phyloP scores from a whole-genome alignment of 2,329 filamentous ascomycete genomes.

The Colletotrichum spinosum region DNA sequence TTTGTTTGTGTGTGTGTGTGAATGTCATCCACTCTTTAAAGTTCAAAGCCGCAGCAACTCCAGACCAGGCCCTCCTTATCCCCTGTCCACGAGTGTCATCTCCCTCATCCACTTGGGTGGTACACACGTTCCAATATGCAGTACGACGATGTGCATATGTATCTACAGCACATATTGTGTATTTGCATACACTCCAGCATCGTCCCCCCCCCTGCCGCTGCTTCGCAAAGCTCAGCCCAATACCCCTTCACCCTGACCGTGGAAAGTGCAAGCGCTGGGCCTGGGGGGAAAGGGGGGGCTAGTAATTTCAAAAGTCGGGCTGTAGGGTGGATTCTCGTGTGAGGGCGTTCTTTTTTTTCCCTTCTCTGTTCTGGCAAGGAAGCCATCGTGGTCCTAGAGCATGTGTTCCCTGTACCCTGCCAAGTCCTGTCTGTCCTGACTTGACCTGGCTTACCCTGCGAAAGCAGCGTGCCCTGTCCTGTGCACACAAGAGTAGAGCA shows the following conservation, averaged over 20 bases:
- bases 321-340: not conserved
- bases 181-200: too few species aligned
- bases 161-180: too few species aligned
- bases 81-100: not conserved
- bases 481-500: too few species aligned
- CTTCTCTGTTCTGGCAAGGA: not conserved
- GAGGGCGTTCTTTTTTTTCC: not conserved
- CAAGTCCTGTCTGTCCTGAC: not conserved
- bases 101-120: not conserved
- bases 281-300: not conserved
- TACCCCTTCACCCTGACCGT: constrained; percentile 5
- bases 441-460: not conserved
- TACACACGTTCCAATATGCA: too few species aligned
- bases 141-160: too few species aligned
- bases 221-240: not conserved
- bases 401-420: constrained; percentile 19
- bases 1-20: too few species aligned
- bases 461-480: too few species aligned
- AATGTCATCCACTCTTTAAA: constrained; percentile 32
- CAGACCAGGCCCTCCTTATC: constrained; percentile 12
- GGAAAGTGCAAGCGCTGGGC: constrained; percentile 34
- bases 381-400: constrained; percentile 14
- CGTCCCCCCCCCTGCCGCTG: not conserved
- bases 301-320: constrained; percentile 34
- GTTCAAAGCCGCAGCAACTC: constrained; percentile 26